Percentiles rank a stretch among this genome's conserved stretches.
Evolutionary conservation across 257 asterid species (phyloP).

Genomic region (Lantana camara): DNA sequence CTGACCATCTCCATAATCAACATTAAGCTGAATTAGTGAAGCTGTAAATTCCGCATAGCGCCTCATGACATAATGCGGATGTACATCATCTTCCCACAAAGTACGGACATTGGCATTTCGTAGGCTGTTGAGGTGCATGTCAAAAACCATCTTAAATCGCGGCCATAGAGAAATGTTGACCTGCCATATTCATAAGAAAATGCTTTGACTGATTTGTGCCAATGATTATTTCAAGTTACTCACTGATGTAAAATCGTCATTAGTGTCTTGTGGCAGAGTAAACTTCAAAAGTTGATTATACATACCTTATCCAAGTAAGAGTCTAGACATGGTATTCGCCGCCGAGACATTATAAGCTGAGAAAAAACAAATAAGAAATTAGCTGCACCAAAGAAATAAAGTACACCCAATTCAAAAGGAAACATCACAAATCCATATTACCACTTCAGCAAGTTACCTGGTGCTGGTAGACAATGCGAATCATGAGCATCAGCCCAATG

Average conservation of each 20-base stretch:
- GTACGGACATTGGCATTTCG: conserved; percentile 80
- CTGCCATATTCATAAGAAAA: conserved; percentile 52
- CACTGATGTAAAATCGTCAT: background rate
- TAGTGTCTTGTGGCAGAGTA: conserved; percentile 17
- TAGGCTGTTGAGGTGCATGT: conserved; percentile 93
- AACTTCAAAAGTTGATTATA: conserved; percentile 23
- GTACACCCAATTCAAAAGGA: conserved; percentile 1
- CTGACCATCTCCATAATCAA: conserved; percentile 98
- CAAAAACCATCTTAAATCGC: conserved; percentile 97
- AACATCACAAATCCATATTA: background rate
- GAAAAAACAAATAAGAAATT: conserved; percentile 14
- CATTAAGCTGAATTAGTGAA: conserved; percentile 89
- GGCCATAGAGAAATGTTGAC: conserved; percentile 97
- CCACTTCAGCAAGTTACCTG: conserved; percentile 60
- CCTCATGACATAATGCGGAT: conserved; percentile 97
- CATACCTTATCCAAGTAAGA: conserved; percentile 96
- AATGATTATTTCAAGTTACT: conserved; percentile 13
- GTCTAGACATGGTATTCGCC: conserved; percentile 95
- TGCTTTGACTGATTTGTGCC: conserved; percentile 7
- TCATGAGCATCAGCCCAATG: conserved; percentile 98
- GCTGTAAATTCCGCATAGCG: conserved; percentile 99
- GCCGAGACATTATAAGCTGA: conserved; percentile 98
- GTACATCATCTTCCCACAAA: conserved; percentile 99
- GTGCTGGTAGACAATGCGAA: conserved; percentile 95
- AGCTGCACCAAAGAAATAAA: background rate